phyloP scores from a whole-genome alignment of 1,139 yeast species.

The Debaryomycetaceae sp. region DNA sequence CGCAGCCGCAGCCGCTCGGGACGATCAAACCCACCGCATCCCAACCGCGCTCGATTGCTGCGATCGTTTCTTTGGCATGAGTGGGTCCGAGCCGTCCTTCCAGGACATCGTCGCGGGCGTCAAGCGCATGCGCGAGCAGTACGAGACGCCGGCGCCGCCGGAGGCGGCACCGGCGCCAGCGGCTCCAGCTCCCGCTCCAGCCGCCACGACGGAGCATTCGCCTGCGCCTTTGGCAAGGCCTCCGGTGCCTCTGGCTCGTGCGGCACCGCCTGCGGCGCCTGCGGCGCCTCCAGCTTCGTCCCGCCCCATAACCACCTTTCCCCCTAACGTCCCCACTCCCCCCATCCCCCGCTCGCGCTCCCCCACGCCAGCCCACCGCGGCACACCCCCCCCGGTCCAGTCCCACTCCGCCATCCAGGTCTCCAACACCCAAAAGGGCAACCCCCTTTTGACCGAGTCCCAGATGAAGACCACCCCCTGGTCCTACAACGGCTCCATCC shows the following conservation, averaged over 20 bases:
- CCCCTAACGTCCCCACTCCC: too few relatives aligned
- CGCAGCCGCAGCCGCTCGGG: too few relatives aligned
- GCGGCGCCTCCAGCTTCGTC: neutral
- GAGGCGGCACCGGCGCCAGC: neutral
- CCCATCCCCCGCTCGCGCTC: constrained; percentile 4
- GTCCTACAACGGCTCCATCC: constrained; percentile 32
- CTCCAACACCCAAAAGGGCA: constrained; percentile 35
- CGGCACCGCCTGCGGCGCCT: neutral
- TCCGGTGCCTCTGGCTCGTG: too few relatives aligned
- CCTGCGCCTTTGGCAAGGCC: neutral
- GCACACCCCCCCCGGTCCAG: constrained; percentile 2
- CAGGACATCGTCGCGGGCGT: constrained; percentile 64
- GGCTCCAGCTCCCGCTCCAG: neutral
- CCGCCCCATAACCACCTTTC: constrained; percentile 4
- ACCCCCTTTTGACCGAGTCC: constrained; percentile 37
- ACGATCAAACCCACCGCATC: too few relatives aligned
- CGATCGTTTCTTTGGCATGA: too few relatives aligned
- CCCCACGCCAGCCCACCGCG: constrained; percentile 4
- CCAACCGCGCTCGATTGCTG: too few relatives aligned
- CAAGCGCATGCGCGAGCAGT: constrained; percentile 41
- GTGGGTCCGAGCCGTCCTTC: too few relatives aligned
- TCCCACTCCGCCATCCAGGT: constrained; percentile 19
- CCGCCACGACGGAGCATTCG: neutral
- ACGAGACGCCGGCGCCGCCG: constrained; percentile 14
- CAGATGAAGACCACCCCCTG: constrained; percentile 35